Evolutionary conservation across 176 grass and related monocot genomes (phyloP).

Genomic region (Leersia perrieri): DNA sequence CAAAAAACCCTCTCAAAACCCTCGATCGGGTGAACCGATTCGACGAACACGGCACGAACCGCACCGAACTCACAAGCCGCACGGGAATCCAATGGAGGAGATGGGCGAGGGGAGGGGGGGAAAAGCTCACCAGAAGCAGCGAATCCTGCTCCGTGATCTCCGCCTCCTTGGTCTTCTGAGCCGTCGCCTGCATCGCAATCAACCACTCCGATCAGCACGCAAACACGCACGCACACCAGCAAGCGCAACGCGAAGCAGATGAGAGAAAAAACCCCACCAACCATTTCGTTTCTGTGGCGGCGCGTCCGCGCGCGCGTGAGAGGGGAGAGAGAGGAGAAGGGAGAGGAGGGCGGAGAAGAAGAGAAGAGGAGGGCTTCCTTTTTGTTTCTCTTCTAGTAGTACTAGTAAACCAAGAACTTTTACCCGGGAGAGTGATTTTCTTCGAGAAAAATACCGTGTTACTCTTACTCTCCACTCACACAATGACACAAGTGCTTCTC

Average conservation of each 20-base stretch:
- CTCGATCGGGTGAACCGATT: neutral
- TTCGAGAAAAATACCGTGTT: too few species aligned
- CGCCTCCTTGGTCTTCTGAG: constrained; percentile 81
- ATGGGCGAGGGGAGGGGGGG: neutral
- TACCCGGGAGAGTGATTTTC: too few species aligned
- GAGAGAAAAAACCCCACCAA: constrained; percentile 23
- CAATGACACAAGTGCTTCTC: too few species aligned
- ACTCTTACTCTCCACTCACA: too few species aligned
- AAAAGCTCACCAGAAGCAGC: constrained; percentile 62
- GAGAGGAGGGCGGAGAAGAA: neutral
- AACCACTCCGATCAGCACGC: neutral
- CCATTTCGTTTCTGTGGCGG: constrained; percentile 42
- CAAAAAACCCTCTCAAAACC: constrained; percentile 1
- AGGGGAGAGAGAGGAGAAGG: neutral
- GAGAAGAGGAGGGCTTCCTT: too few species aligned
- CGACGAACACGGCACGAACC: neutral
- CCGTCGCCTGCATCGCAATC: constrained; percentile 49
- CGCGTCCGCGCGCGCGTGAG: constrained; percentile 17
- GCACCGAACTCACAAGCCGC: neutral
- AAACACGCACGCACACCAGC: neutral
- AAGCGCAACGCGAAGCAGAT: neutral
- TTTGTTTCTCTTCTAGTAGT: too few species aligned
- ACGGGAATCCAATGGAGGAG: constrained; percentile 6
- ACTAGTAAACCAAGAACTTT: too few species aligned
- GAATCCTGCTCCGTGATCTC: constrained; percentile 98